Conservation (phyloP, 1,139 yeast genomes). For the Blastobotrys raffinosifermentans region DNA sequence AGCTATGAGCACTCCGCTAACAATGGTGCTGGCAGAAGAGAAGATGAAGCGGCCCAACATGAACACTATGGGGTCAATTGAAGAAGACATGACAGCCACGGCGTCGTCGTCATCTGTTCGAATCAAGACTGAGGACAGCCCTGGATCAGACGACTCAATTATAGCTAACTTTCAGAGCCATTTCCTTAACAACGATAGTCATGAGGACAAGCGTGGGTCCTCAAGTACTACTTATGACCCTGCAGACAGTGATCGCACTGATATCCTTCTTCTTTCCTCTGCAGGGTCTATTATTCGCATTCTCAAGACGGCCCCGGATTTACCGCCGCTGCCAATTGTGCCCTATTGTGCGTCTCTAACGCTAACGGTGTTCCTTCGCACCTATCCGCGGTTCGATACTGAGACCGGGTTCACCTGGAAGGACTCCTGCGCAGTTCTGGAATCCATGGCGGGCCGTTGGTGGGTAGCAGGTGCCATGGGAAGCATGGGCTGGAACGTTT, state of each 20-base stretch:
- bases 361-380: constrained; percentile 31
- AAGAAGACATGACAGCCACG: not conserved
- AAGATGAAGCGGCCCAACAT: constrained; percentile 8
- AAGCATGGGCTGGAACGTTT: constrained; percentile 32
- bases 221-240: not conserved
- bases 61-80: constrained; percentile 1
- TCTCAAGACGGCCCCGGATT: constrained; percentile 18
- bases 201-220: not conserved
- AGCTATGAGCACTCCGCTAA: constrained; percentile 21
- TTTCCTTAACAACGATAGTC: constrained; percentile 3
- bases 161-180: constrained; percentile 5
- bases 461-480: constrained; percentile 38
- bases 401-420: constrained; percentile 28
- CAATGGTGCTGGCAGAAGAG: constrained; percentile 23
- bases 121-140: not conserved
- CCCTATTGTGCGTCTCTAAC: constrained; percentile 34
- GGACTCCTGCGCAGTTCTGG: constrained; percentile 27
- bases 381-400: constrained; percentile 28
- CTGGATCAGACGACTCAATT: constrained; percentile 3
- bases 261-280: constrained; percentile 23
- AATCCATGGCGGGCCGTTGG: constrained; percentile 30
- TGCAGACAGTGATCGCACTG: constrained; percentile 9
- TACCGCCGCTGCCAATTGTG: constrained; percentile 32
- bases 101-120: constrained; percentile 6
- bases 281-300: constrained; percentile 30